phyloP scores from a whole-genome alignment of 768 basidiomycete genomes.

The Tulasnella calospora region DNA sequence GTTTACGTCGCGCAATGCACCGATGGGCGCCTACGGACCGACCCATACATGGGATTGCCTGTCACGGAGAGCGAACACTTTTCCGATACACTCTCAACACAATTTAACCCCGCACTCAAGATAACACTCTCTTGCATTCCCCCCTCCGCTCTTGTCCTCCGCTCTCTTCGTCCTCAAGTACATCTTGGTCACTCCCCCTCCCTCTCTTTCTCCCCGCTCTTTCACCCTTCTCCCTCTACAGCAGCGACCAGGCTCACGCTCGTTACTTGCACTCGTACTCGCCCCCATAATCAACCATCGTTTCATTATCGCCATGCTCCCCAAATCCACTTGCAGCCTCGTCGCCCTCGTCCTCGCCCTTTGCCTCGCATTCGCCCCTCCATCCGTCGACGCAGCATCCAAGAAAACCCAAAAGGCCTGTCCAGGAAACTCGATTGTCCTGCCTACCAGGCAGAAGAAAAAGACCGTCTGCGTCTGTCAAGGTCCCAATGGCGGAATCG shows the following conservation, averaged over 20 bases:
- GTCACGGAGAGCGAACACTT: neutral
- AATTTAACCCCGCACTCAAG: neutral
- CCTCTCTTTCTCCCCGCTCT: neutral
- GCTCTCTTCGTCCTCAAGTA: neutral
- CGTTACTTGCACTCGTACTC: neutral
- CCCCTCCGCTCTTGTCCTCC: neutral
- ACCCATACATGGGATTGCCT: neutral
- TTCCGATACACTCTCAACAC: neutral
- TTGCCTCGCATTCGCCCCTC: neutral
- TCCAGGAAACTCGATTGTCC: neutral
- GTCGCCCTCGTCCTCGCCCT: neutral
- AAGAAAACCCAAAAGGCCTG: neutral
- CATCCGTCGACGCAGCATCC: neutral
- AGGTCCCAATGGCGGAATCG: neutral
- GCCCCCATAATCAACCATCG: neutral
- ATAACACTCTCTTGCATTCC: neutral
- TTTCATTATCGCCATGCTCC: neutral
- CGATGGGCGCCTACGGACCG: neutral
- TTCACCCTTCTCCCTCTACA: neutral
- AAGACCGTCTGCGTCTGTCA: neutral
- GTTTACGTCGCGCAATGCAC: neutral
- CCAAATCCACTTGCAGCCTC: neutral
- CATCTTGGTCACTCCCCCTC: neutral
- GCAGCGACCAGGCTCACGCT: neutral
- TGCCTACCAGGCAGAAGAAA: neutral